Percentiles rank a stretch among this genome's conserved stretches.
Evolutionary conservation across 805 yeast species (phyloP).

Genomic region (Teunomyces lycoperdinae): DNA sequence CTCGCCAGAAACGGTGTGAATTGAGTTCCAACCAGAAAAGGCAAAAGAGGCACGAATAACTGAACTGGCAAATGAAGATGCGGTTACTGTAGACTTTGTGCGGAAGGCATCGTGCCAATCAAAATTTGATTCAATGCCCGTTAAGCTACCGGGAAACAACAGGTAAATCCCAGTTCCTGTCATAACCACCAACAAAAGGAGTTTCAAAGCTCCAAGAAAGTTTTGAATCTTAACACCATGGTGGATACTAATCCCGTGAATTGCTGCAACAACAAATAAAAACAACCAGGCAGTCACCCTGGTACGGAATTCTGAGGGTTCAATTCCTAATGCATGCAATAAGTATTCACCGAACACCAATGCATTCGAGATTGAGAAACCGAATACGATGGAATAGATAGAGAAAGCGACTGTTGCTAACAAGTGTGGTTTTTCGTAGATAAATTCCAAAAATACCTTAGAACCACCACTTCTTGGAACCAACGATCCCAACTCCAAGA

Average conservation of each 20-base stretch:
- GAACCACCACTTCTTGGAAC: slow-evolving; percentile 76
- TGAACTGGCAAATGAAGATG: slow-evolving; percentile 52
- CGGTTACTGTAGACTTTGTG: slow-evolving; percentile 31
- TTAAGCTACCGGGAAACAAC: slow-evolving; percentile 42
- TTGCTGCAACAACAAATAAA: slow-evolving; percentile 25
- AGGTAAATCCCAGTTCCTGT: slow-evolving; percentile 58
- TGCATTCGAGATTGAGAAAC: slow-evolving; percentile 53
- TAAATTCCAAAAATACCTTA: slow-evolving; percentile 67
- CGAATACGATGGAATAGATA: slow-evolving; percentile 50
- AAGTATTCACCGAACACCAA: slow-evolving; percentile 63
- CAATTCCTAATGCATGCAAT: slow-evolving; percentile 43
- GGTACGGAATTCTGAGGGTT: slow-evolving; percentile 35
- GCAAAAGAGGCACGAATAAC: slow-evolving; percentile 58
- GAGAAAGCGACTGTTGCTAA: slow-evolving; percentile 51
- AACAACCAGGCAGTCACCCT: slow-evolving; percentile 31
- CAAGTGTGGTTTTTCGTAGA: slow-evolving; percentile 59
- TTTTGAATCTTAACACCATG: slow-evolving; percentile 64
- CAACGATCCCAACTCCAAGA: slow-evolving; percentile 66
- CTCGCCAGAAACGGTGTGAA: slow-evolving; percentile 61
- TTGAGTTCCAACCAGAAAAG: slow-evolving; percentile 61
- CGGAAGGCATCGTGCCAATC: slow-evolving; percentile 27
- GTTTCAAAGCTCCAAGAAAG: slow-evolving; percentile 58
- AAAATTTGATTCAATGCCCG: slow-evolving; percentile 45
- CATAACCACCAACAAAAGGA: slow-evolving; percentile 52
- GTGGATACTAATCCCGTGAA: slow-evolving; percentile 60